Evolutionary conservation across 805 yeast species (phyloP).

Genomic region (Monosporozyma aquatica): DNA sequence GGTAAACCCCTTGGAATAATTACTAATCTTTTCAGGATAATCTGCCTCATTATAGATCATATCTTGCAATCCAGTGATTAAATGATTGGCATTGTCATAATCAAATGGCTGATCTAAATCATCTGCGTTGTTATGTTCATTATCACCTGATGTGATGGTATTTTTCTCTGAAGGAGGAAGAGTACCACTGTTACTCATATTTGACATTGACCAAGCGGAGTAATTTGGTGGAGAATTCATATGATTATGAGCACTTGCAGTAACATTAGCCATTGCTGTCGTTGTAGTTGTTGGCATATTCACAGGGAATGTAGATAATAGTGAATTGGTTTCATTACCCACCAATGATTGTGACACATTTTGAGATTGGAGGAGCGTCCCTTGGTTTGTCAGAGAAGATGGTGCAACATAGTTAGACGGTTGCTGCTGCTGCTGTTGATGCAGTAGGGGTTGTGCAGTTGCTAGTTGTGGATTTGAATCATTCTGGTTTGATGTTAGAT

Average conservation of each 20-base stretch:
- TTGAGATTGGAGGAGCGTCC: background rate
- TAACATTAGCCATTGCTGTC: constrained; percentile 10
- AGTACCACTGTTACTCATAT: background rate
- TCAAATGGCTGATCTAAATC: constrained; percentile 22
- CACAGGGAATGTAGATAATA: constrained; percentile 1
- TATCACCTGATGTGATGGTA: background rate
- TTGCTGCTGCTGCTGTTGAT: background rate
- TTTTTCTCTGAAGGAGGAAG: background rate
- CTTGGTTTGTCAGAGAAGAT: constrained; percentile 1
- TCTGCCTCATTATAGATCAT: constrained; percentile 28
- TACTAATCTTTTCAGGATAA: constrained; percentile 22
- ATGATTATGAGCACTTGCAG: constrained; percentile 8
- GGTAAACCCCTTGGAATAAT: constrained; percentile 25
- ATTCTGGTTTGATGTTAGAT: constrained; percentile 1
- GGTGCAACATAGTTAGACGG: background rate
- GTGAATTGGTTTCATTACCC: background rate
- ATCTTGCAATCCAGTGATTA: constrained; percentile 27
- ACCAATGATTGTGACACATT: no score
- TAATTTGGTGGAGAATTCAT: constrained; percentile 5
- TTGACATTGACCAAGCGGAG: background rate
- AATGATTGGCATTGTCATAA: constrained; percentile 24
- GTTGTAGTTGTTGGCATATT: constrained; percentile 14
- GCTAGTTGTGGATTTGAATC: constrained; percentile 1
- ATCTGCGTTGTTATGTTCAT: background rate
- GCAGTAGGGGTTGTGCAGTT: background rate